A percentile compares a stretch with the other conserved stretches of the same genome.
phyloP scores from a whole-genome alignment of 1,284 basidiomycete genomes.

The Malassezia obtusa region DNA sequence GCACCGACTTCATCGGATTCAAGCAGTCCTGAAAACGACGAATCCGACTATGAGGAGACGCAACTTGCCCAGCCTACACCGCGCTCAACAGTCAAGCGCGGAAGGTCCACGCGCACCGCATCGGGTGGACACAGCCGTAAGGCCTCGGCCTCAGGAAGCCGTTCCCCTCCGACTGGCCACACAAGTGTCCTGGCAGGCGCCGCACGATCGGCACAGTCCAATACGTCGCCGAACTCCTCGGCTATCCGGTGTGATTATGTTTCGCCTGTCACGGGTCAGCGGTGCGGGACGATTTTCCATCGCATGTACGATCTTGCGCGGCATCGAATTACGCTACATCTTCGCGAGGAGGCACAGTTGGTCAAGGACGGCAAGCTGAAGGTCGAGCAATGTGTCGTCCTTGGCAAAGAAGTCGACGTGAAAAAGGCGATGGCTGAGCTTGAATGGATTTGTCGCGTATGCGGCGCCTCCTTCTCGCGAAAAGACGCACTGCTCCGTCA shows the following conservation, averaged over 20 bases:
- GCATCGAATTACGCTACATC: slow-evolving; percentile 45
- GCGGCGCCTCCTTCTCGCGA: slow-evolving; percentile 28
- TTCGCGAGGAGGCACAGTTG: slow-evolving; percentile 37
- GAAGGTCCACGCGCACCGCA: neutral
- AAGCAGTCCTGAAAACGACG: slow-evolving; percentile 5
- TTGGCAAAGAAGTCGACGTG: slow-evolving; percentile 46
- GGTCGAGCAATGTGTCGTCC: slow-evolving; percentile 37
- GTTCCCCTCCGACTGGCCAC: neutral
- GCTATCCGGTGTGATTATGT: slow-evolving; percentile 43
- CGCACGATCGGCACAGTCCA: neutral
- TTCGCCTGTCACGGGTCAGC: slow-evolving; percentile 30
- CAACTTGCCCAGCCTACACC: neutral
- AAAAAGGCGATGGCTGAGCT: slow-evolving; percentile 36
- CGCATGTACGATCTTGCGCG: slow-evolving; percentile 45
- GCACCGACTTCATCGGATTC: slow-evolving; percentile 3
- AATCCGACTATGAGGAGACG: slow-evolving; percentile 17
- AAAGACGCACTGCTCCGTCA: slow-evolving; percentile 45
- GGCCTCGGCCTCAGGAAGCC: neutral
- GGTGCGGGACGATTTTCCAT: slow-evolving; percentile 43
- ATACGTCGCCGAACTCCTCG: neutral
- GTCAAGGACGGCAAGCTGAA: slow-evolving; percentile 33
- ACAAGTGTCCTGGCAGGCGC: neutral
- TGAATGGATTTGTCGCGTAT: slow-evolving; percentile 45
- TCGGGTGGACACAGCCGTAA: neutral
- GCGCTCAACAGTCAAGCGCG: slow-evolving; percentile 1